phyloP scores from a whole-genome alignment of 805 yeast species.

The Teunomyces funiuensis region DNA sequence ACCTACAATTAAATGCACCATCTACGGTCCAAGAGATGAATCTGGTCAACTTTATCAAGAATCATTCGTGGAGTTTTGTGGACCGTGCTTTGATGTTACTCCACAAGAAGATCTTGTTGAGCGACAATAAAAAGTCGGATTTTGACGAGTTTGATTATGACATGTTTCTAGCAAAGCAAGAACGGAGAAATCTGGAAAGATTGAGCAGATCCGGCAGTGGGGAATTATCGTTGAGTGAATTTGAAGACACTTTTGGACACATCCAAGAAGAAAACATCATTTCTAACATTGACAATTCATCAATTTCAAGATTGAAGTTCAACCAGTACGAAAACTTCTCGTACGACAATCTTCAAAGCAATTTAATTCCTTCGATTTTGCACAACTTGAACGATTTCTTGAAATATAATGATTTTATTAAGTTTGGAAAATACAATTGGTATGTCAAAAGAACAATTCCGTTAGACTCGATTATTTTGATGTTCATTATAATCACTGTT shows the following conservation, averaged over 20 bases:
- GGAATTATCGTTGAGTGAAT: conserved; percentile 32
- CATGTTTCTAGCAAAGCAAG: neutral
- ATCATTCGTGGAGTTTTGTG: conserved; percentile 51
- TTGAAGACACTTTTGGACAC: conserved; percentile 41
- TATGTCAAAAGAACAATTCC: conserved; percentile 61
- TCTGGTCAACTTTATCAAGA: conserved; percentile 46
- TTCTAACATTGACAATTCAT: conserved; percentile 34
- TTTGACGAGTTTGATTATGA: conserved; percentile 3
- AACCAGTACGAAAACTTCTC: conserved; percentile 41
- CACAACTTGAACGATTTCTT: conserved; percentile 58
- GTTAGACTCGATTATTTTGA: conserved; percentile 53
- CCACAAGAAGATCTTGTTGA: conserved; percentile 42
- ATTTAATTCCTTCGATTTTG: conserved; percentile 54
- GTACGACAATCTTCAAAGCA: conserved; percentile 52
- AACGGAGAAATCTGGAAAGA: conserved; percentile 7
- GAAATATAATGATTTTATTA: conserved; percentile 50
- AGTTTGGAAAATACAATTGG: conserved; percentile 59
- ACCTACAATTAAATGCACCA: conserved; percentile 37
- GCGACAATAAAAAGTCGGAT: conserved; percentile 16
- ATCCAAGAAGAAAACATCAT: conserved; percentile 40
- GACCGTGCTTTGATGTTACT: conserved; percentile 51
- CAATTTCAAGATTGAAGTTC: conserved; percentile 36
- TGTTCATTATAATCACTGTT: conserved; percentile 52
- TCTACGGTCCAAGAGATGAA: conserved; percentile 41
- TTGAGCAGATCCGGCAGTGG: conserved; percentile 20